Base-by-base conservation (phyloP, 169 alveolate genomes). In the Plasmodium blacklocki region DNA sequence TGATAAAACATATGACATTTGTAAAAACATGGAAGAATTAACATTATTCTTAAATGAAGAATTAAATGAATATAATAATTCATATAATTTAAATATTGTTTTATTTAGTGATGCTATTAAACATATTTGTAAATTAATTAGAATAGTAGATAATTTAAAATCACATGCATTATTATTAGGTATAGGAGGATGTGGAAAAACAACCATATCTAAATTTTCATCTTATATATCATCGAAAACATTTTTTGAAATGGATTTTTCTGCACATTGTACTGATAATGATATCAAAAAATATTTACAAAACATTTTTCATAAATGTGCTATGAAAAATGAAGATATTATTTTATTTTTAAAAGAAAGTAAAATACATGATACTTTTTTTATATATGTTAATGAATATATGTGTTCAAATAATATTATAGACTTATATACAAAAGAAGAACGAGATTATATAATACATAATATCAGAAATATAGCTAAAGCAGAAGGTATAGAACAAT, bases 111-210 rank as follows among this genome's bases (percentile, higher is more conserved):
- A 98, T 85, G 99, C 99, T n/a, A 96, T 98, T 96, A 96, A 95
- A 89, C 99, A 98, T 88, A 98, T 98, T 60, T 94, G 98, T 78
- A 94, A 98, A 67, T 96, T 98, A 18, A 95, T 98, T 43, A 95
- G 99, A 92, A 96, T 98, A 72, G 93, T 98, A 45, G 95, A 98
- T 39, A 95, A 97, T 88, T 97, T 97, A 68, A 96, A 98, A 23
- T 98, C 99, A 26, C 98, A 98, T 92, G 98, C 99, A 8, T 93
- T 97, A 76, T 95, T 98, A 59, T 98, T 98, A 88, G 99, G 99
- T 49, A 98, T 98, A 29, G 99, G 99, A 50, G 99, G 99, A 80
- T 95, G 98, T 21, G 99, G 99, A 89, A 97, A 97, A 62, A 97
- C 97, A 94, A 96, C 98, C 18, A 93, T 98, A 47, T 95, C 98